Conservation (phyloP, 2,329 filamentous ascomycete species). For the Aspergillus vadensis region DNA sequence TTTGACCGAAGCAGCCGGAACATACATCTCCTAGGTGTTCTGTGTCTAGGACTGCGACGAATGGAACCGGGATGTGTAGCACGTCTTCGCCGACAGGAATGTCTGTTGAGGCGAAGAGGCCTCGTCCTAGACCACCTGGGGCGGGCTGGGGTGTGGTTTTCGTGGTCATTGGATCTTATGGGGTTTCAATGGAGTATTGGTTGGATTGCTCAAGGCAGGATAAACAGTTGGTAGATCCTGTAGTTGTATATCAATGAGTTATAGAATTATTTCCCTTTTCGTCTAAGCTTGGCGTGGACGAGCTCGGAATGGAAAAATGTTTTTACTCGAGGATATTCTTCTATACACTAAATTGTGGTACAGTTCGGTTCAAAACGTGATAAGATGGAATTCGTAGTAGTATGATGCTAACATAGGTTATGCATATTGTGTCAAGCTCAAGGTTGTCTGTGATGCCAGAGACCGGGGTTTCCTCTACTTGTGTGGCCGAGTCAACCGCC, state of each 20-base stretch:
- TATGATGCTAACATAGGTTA: background rate
- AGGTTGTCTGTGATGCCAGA: no score
- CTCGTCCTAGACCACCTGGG: conserved; percentile 48
- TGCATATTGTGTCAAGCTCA: background rate
- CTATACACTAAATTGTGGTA: background rate
- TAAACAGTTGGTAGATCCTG: background rate
- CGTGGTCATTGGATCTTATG: conserved; percentile 9
- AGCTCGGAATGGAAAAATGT: background rate
- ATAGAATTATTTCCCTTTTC: background rate
- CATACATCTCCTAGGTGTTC: conserved; percentile 57
- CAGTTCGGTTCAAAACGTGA: no score
- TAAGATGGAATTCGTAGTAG: no score
- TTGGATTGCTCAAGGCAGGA: background rate
- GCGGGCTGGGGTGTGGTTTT: conserved; percentile 29
- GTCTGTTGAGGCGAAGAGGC: conserved; percentile 56
- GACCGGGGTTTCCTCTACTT: no score
- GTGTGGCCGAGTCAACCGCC: no score
- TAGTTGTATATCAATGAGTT: background rate
- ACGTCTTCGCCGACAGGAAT: conserved; percentile 54
- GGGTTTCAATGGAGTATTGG: no score
- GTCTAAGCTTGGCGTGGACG: background rate
- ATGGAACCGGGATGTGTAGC: conserved; percentile 52
- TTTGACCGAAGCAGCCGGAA: conserved; percentile 57
- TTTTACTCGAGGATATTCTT: background rate
- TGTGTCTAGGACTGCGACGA: conserved; percentile 58